Evolutionary conservation across 441 rosid genomes (phyloP), one percentile per base, ranked within the genome.

Genomic region (Isatis lusitanica): DNA sequence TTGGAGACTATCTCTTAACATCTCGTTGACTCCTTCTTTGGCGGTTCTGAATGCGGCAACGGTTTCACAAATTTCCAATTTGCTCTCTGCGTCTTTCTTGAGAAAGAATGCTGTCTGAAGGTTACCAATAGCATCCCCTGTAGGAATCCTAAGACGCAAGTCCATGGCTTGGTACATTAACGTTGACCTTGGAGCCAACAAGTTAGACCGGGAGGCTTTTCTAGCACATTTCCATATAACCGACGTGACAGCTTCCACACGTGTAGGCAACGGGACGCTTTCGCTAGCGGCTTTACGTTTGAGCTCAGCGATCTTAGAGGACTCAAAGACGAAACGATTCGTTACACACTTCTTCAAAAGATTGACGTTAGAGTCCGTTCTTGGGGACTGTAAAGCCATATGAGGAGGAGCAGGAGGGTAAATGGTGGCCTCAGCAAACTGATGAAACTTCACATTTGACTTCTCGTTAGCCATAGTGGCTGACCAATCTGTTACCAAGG

Each of bases 311-410:
- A 74, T 67, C 68, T 58, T 66, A 6, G 68, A 47, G 12, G 67
- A 33, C 10, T 74, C 16, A 24, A 74, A 74, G 24, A 74, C 63
- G 4, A 74, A 47, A 16, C 78, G 44, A 18, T 59, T 74, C 7
- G 6, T 18, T 33, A 30, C 52, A 30, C 16, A 30, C 12, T 48
- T 74, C n/a, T 7, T 55, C 31, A 21, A 11, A n/a, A 42, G 6
- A 13, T 4, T 13, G 2, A 13, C 46, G 4, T 42, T 13, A 2
- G 46, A 3, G 17, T 55, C 17, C 39, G 18, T 55, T 55, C 11
- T 12, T 55, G 6, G 39, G 17, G 39, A 55, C 12, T 55, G 60
- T 55, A 9, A 3, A 55, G 60, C 39, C 60, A 55, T 55, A 36
- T 55, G 60, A 4, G 60, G 39, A 30, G 60, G 60, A 55, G 60